Evolutionary conservation across 2,329 filamentous ascomycete species (phyloP), one percentile per base, ranked within the genome.

Genomic region (Cladosporium sp.): DNA sequence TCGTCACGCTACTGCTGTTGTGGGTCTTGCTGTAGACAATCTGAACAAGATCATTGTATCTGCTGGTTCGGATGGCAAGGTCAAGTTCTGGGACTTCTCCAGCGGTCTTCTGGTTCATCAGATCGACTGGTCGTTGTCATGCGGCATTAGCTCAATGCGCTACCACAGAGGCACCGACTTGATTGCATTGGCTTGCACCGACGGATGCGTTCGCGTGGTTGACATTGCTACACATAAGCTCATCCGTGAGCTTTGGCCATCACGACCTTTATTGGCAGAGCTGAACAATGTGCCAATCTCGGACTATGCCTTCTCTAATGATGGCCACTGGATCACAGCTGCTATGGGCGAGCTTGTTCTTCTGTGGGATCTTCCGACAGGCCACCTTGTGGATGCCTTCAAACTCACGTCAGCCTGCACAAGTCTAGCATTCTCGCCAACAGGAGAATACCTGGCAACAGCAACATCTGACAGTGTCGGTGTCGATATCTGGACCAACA

Each of bases 51-150:
- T 82, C 17, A 80, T 97, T 50, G 85, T 97, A 42, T 96, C 91
- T 60, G 96, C 91, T 70, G 88, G 90, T 1, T 76, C 91, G 13
- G 94, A 99, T 72, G 94, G 94, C 32, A 96, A 88, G 72, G 82
- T 97, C 66, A 97, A 97, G 76, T 97, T 99, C 71, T 99, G 95
- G 95, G 90, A 96, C 63, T 96, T 99, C 62, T 74, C 85, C n/a
- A 90, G 89, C 0, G 94, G 93, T 7, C 82, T 84, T 44, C 80
- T 97, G 2, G 70, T 89, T 10, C 83, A 93, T 61, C 86, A 97
- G 68, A 84, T 97, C 52, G 86, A 92, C 71, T 96, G 91, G 88
- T 84, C 87, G 44, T 84, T 84, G 3, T 90, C 89, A 81, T 86
- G 86, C 4, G 83, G 86, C 45, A 86, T 96, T 53, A 89, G 85